Percentiles rank a stretch among this genome's conserved stretches.
phyloP scores from a whole-genome alignment of 306 rosid species.

The Cucumis melo region DNA sequence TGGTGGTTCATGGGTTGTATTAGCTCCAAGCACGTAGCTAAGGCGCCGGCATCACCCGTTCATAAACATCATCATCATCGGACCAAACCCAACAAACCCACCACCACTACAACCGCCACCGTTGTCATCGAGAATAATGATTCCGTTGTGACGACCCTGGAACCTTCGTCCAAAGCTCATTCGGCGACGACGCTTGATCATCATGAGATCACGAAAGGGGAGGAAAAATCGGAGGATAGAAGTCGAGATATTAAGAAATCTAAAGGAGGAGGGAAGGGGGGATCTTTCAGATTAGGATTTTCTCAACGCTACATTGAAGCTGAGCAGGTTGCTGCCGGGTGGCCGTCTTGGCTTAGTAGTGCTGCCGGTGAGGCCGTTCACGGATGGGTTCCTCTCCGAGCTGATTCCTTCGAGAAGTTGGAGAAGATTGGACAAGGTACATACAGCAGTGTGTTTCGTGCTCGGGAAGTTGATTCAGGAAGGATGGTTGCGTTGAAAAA shows the following conservation, averaged over 20 bases:
- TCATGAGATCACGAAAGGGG: conserved; percentile 12
- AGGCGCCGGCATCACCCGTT: conserved; percentile 10
- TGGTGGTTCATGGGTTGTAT: conserved; percentile 76
- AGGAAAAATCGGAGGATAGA: conserved; percentile 21
- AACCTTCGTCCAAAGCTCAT: conserved; percentile 11
- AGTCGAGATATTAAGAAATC: conserved; percentile 22
- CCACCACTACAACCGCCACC: background rate
- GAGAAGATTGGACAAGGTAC: conserved; percentile 99
- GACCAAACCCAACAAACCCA: background rate
- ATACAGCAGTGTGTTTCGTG: conserved; percentile 90
- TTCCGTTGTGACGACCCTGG: background rate
- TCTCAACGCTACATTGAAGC: conserved; percentile 41
- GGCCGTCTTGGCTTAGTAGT: conserved; percentile 93
- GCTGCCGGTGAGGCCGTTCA: conserved; percentile 75
- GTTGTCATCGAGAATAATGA: conserved; percentile 9
- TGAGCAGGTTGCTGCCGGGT: conserved; percentile 84
- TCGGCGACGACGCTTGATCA: background rate
- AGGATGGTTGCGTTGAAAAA: conserved; percentile 82
- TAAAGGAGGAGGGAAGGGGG: conserved; percentile 33
- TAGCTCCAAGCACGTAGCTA: conserved; percentile 41
- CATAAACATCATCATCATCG: background rate
- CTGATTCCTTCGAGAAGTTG: conserved; percentile 76
- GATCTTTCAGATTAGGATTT: conserved; percentile 31
- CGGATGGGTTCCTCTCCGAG: conserved; percentile 92
- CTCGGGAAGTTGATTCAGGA: conserved; percentile 74